phyloP scores from a whole-genome alignment of 2,329 filamentous ascomycete species.

The Sporothrix globosa region DNA sequence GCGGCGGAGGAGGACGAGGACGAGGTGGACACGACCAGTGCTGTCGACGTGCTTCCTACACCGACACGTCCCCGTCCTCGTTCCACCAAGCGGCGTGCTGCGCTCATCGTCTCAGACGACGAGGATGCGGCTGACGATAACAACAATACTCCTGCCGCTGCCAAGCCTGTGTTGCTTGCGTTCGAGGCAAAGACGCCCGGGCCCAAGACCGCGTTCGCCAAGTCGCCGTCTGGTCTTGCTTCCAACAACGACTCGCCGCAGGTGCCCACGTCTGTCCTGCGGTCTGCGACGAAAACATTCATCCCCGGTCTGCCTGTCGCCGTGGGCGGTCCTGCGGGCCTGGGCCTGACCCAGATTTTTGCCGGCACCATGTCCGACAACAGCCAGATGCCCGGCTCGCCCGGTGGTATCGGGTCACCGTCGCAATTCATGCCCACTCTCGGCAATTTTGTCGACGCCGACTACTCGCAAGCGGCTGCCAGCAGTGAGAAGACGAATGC shows the following conservation, averaged over 20 bases:
- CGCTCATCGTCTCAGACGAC: constrained; percentile 64
- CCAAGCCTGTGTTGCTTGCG: neutral
- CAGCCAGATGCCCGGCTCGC: constrained; percentile 48
- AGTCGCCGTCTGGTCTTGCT: constrained; percentile 47
- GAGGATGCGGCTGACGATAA: constrained; percentile 60
- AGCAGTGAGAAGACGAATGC: constrained; percentile 54
- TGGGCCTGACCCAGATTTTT: constrained; percentile 88
- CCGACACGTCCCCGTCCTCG: constrained; percentile 45
- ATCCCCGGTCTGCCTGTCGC: constrained; percentile 69
- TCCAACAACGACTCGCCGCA: constrained; percentile 53
- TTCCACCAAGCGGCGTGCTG: constrained; percentile 54
- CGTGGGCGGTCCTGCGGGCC: constrained; percentile 58
- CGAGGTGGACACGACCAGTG: constrained; percentile 7
- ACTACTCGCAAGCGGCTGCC: constrained; percentile 59
- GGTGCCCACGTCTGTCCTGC: constrained; percentile 66
- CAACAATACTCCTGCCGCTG: neutral
- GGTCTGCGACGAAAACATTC: constrained; percentile 69
- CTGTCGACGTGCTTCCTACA: constrained; percentile 22
- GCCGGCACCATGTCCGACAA: constrained; percentile 78
- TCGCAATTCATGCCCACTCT: constrained; percentile 60
- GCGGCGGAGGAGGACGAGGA: constrained; percentile 32
- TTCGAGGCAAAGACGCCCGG: constrained; percentile 50
- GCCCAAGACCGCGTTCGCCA: constrained; percentile 48
- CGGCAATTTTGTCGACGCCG: constrained; percentile 60
- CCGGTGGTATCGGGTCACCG: constrained; percentile 43